Evolutionary conservation across 1,284 basidiomycete genomes (phyloP), one percentile per base, ranked within the genome.

Genomic region (Hemileia vastatrix): DNA sequence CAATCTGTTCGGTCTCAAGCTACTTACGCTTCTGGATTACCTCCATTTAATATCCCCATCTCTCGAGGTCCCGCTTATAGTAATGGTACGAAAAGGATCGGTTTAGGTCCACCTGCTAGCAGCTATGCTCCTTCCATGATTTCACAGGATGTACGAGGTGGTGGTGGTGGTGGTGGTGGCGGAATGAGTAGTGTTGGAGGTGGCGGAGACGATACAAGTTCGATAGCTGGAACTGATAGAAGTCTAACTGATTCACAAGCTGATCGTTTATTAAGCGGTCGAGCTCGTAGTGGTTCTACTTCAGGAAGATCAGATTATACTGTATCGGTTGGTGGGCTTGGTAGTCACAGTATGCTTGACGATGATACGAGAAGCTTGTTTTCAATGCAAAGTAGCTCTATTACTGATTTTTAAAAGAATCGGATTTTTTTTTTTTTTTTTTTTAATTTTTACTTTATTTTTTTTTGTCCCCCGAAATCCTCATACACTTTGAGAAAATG

Each of bases 1-100:
- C 92, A 94, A 75, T 94, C 91, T 4, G 82, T 95, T 40, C 86
- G 90, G 61, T 94, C 91, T 4, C 93, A 95, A 77, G 90, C 91
- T 0, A 92, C 90, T 0, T 93, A 92, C 74, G 86, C 87, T 1
- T 92, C 90, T 6, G 88, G 88, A 19, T 79, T 95, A 55, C 92
- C 92, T 1, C 83, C 89, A 78, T 92, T 91, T 73, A 80, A 83
- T 40, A 81, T 72, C 4, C 84, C 27, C 79, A 81, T 65, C 59
- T 63, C 60, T 83, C 84, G 47, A 83, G 86, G 3, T 87, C 87
- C 75, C 82, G 84, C 43, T 80, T 57, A 64, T 18, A 19, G 47
- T 8, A 54, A 52, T 31, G 56, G 56, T 11, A 54, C 43, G 19
- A 83, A 65, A 81, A 82, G 19, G 79, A 83, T 58, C 81, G 82